Base-by-base conservation (phyloP, 2,329 filamentous ascomycete species). In the Fusarium abutilonis region DNA sequence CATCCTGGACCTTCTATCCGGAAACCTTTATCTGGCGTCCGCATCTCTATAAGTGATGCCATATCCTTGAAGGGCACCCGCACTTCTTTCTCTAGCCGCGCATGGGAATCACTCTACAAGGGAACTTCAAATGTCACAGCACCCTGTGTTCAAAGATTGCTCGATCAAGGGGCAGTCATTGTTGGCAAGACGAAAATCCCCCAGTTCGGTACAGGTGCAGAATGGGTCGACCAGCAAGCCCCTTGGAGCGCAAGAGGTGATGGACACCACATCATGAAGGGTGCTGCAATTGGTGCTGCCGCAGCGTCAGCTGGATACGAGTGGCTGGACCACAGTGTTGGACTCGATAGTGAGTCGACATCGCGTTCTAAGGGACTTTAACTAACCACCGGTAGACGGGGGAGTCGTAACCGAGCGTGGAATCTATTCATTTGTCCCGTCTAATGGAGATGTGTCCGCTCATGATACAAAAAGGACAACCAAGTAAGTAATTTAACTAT, bases 151-250 rank as follows among this genome's bases (percentile, higher is more conserved):
- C 82, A 86, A 46, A 76, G 78, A 2, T 72, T 91, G 1, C 78
- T 89, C 4, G 81, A 86, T 49, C 79, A 84, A 3, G 88, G 89
- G 1, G 87, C 85, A 0, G 72, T 84, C 9, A 69, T 85, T 10
- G 74, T 86, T 0, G 83, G 83, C 4, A 85, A 84, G 72, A 82
- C 81, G 19, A 84, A 82, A 61, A 78, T 78, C 3, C 75, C 79
- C 1, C 80, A 83, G 59, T 79, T 85, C 45, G 78, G 78, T 11
- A 69, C 75, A 6, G 73, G 73, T 6, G 52, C 56, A 41, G 83
- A 86, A 50, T 79, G 77, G 76, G 54, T 75, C 2, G 78, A 79
- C 19, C 68, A 65, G 6, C 68, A 72, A 14, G 74, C 76, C n/a
- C 79, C 80, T 0, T 78, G 78, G 71, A 82, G 76, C 46, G 76